Percentiles rank a stretch among this genome's conserved stretches.
Conservation (phyloP, 2,329 filamentous ascomycete genomes). For the Nannizziopsis arthrosporioides region DNA sequence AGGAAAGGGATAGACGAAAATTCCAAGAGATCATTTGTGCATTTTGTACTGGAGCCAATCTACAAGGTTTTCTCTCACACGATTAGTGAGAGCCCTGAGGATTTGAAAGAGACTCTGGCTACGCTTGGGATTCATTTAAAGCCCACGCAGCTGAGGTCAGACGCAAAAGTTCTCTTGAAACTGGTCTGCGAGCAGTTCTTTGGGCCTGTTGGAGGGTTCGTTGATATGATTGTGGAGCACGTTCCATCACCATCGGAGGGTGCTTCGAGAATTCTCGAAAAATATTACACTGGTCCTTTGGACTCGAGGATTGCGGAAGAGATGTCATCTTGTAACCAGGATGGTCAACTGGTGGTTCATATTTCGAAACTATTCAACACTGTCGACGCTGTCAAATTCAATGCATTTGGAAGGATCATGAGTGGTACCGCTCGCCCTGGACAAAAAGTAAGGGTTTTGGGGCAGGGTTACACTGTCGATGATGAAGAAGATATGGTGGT, state of each 20-base stretch:
- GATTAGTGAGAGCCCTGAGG: conserved; percentile 77
- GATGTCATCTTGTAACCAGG: conserved; percentile 73
- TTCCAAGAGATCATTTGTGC: conserved; percentile 76
- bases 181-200: conserved; percentile 94
- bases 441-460: conserved; percentile 75
- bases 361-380: conserved; percentile 90
- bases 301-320: conserved; percentile 69
- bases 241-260: conserved; percentile 76
- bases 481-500: conserved; percentile 95
- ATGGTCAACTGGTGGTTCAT: conserved; percentile 83
- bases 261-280: conserved; percentile 62
- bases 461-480: conserved; percentile 89
- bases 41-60: conserved; percentile 90
- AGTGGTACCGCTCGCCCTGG: conserved; percentile 79
- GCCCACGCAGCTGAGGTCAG: conserved; percentile 79
- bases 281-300: conserved; percentile 82
- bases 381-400: conserved; percentile 77
- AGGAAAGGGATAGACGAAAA: conserved; percentile 71
- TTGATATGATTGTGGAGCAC: conserved; percentile 88
- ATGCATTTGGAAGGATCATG: conserved; percentile 81
- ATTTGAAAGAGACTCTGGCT: conserved; percentile 66
- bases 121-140: conserved; percentile 76
- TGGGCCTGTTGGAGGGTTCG: conserved; percentile 74
- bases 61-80: conserved; percentile 97
- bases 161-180: conserved; percentile 79